Base-by-base conservation (phyloP, 768 basidiomycete species). In the Tylopilus sp. region DNA sequence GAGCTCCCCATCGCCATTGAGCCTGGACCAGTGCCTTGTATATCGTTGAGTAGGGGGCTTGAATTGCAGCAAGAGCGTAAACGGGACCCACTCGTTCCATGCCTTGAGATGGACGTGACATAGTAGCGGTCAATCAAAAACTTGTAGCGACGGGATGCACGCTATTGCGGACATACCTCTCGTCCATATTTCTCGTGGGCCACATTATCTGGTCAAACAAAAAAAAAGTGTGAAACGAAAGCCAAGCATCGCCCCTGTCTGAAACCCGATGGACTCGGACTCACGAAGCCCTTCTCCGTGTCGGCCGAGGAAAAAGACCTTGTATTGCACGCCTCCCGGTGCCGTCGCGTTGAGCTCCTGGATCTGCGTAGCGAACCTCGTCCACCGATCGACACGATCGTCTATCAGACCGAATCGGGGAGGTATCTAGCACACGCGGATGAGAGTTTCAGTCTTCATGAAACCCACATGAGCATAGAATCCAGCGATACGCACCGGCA, bases 301-400 rank as follows among this genome's bases (percentile, higher is more conserved):
- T 55, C 87, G 72, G 1, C 77, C 78, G 7, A 87, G 62, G 52
- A 84, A 77, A 48, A 88, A 68, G 13, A 85, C 70, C 58, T 87
- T 89, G 67, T 53, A 50, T 17, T 50, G 52, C 6, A 53, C 52
- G 12, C 41, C 47, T 25, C 0, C 41, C n/a, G 35, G 41, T 25
- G 52, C 48, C 9, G 47, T 39, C 18, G 13, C 36, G 4, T 53
- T 50, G 52, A 87, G 61, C 17, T 65, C 54, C 4, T 61, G 50
- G 13, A 88, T 64, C 11, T 65, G 59, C 0, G 53, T 39, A 35
- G 62, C 58, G 53, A 86, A 73, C 18, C n/a, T 53, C 6, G 50
- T 50, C 84, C 85, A 87, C 40, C 80, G 69, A 25, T 75, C 64
- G 0, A 69, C 52, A 1, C 78, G 72, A 4, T 35, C 30, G 36